phyloP scores from a whole-genome alignment of 2,329 filamentous ascomycete species.

The Fusarium sp. region DNA sequence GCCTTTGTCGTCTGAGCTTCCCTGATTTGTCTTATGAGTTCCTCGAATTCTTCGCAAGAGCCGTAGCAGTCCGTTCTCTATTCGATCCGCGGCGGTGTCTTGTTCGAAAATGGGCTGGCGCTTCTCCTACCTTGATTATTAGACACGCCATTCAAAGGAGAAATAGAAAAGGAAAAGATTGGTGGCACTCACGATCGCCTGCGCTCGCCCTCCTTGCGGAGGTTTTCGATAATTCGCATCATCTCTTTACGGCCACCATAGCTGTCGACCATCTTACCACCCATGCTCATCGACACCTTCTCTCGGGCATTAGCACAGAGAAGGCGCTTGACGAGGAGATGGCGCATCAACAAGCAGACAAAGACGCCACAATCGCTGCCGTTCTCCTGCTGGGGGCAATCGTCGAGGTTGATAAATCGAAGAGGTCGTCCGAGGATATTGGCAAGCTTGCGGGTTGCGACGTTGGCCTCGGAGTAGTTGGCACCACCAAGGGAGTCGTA shows the following conservation, averaged over 20 bases:
- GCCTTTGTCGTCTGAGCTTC: neutral
- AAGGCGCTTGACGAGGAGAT: slow-evolving; percentile 86
- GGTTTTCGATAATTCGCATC: slow-evolving; percentile 84
- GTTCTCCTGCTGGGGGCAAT: slow-evolving; percentile 92
- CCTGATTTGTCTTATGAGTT: slow-evolving; percentile 29
- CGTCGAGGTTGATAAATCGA: slow-evolving; percentile 81
- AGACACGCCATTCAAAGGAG: slow-evolving; percentile 7
- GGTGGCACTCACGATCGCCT: slow-evolving; percentile 74
- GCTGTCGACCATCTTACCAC: slow-evolving; percentile 84
- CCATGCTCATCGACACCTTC: slow-evolving; percentile 95
- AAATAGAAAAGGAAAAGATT: fast-evolving
- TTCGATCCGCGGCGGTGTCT: slow-evolving; percentile 56
- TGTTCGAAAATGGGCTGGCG: slow-evolving; percentile 50
- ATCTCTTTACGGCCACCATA: slow-evolving; percentile 87
- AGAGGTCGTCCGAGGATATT: slow-evolving; percentile 72
- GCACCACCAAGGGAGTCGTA: slow-evolving; percentile 86
- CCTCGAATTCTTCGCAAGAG: slow-evolving; percentile 44
- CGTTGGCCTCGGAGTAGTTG: slow-evolving; percentile 78
- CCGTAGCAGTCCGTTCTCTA: slow-evolving; percentile 50
- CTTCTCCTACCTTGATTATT: slow-evolving; percentile 46
- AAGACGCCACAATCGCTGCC: slow-evolving; percentile 94
- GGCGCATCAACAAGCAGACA: slow-evolving; percentile 94
- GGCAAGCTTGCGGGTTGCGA: slow-evolving; percentile 74
- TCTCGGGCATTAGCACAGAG: slow-evolving; percentile 80
- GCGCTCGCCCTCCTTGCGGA: slow-evolving; percentile 87